Base-by-base conservation (phyloP, 2,329 filamentous ascomycete genomes). In the Dryadomyces quercivorus region DNA sequence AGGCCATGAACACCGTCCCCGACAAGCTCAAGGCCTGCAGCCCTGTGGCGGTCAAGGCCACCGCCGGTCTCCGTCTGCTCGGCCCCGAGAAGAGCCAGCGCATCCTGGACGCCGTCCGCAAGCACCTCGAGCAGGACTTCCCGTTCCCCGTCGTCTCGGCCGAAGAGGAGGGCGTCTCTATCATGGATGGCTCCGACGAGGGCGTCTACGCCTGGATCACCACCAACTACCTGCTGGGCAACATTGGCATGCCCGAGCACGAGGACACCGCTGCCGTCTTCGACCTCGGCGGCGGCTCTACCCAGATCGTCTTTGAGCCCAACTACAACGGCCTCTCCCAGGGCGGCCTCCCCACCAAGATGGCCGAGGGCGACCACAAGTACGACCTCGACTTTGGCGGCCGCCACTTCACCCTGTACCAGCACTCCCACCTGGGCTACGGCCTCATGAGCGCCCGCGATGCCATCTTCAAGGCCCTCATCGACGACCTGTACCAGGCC, bases 201-300 rank as follows among this genome's bases (percentile, higher is more conserved):
- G 93, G 93, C 66, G 92, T 98, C 34, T 98, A 95, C 66, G 94
- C 93, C 53, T 98, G 93, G 93, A 95, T 98, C 68, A 98, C 93
- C 7, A 93, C 90, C 61, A 98, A 98, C 77, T 98, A 98, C 71
- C 85, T 98, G 44, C 82, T 98, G 22, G 92, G 92, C 64, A 97
- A 97, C 74, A 97, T 98, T 69, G 93, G 93, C 57, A 87, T 88
- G 12, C 88, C 90, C 2, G 92, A 96, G 66, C 82, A 91, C 68
- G 89, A 81, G 59, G 86, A 89, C 51, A 97, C 93, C 1, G 94
- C 93, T 44, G 93, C 93, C 51, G 83, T 96, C 56, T 95, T 98
- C 65, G 93, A 98, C 67, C 85, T 98, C 50, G 93, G 93, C 59
- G 93, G 93, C 64, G 93, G 93, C 53, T 96, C 91, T 21, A 98